Conservation (phyloP, 345 rosid genomes). For the Salix suchowensis region DNA sequence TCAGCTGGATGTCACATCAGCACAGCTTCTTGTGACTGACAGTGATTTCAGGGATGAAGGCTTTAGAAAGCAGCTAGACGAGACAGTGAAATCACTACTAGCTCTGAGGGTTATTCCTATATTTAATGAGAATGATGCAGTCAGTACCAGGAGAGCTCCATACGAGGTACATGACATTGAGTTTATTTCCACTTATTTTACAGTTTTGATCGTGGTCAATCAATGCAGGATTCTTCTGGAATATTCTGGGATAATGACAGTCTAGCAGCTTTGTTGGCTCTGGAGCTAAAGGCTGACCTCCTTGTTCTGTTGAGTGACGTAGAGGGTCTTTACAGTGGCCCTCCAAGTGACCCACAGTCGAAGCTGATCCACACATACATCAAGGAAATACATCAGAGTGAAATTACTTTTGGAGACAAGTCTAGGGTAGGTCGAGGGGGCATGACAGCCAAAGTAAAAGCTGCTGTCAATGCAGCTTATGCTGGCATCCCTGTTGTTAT, state of each 20-base stretch:
- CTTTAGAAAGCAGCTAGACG: constrained; percentile 78
- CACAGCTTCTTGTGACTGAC: constrained; percentile 94
- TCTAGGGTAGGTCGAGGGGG: constrained; percentile 99
- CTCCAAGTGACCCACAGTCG: constrained; percentile 88
- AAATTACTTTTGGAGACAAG: constrained; percentile 94
- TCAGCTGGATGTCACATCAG: constrained; percentile 95
- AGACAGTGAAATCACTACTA: constrained; percentile 67
- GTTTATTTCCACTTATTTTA: neutral
- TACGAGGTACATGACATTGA: constrained; percentile 60
- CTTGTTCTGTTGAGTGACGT: constrained; percentile 93
- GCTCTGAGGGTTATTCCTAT: constrained; percentile 74
- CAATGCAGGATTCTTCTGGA: constrained; percentile 88
- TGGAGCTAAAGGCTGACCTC: constrained; percentile 95
- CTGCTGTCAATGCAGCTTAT: constrained; percentile 86
- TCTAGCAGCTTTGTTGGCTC: constrained; percentile 84
- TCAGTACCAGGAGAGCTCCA: constrained; percentile 96
- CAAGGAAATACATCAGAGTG: constrained; percentile 72
- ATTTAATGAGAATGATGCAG: constrained; percentile 96
- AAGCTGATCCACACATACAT: constrained; percentile 83
- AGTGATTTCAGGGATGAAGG: constrained; percentile 71
- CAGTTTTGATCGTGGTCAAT: constrained; percentile 1
- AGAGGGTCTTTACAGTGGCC: constrained; percentile 93
- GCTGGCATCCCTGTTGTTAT: constrained; percentile 95
- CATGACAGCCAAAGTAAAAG: constrained; percentile 97
- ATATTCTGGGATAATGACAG: constrained; percentile 99